A percentile compares a stretch with the other conserved stretches of the same genome.
These are phyloP conservation scores for Curvularia sp. DNA, from an alignment of 2,329 filamentous ascomycete species.

Conservation along the genomic window DNA sequence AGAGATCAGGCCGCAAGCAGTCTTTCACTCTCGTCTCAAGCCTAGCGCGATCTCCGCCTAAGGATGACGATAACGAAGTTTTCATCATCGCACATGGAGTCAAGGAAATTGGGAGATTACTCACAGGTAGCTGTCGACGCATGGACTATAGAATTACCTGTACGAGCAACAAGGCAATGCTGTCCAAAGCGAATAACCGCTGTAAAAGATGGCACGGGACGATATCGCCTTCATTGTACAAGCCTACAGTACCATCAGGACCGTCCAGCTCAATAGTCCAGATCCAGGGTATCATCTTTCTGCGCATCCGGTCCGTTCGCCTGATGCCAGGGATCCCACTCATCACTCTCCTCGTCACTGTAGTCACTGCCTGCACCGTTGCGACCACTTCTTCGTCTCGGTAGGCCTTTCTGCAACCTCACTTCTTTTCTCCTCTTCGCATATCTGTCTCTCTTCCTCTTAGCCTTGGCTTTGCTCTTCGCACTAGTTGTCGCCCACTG, in stretches of 20 bases:
- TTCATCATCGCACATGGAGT: slow-evolving; percentile 72
- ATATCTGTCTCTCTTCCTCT: slow-evolving; percentile 36
- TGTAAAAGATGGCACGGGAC: not conserved
- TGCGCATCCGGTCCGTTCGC: slow-evolving; percentile 55
- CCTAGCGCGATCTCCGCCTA: slow-evolving; percentile 70
- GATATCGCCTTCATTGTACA: not conserved
- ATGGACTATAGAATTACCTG: not conserved
- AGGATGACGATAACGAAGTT: slow-evolving; percentile 93
- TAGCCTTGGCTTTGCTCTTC: slow-evolving; percentile 36
- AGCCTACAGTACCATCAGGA: not conserved
- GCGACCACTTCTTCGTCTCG: slow-evolving; percentile 16
- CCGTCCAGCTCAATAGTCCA: slow-evolving; percentile 56
- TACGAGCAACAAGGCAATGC: not conserved
- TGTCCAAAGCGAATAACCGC: not conserved
- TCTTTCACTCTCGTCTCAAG: slow-evolving; percentile 36
- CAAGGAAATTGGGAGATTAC: slow-evolving; percentile 11
- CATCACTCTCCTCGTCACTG: slow-evolving; percentile 47
- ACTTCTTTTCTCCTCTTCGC: slow-evolving; percentile 36
- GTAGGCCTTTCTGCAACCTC: slow-evolving; percentile 23
- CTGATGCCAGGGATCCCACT: slow-evolving; percentile 56
- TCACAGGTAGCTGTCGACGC: slow-evolving; percentile 9
- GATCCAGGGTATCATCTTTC: slow-evolving; percentile 49
- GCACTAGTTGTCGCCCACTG: slow-evolving; percentile 40
- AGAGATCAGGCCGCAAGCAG: slow-evolving; percentile 30
- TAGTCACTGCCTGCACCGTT: slow-evolving; percentile 20